These are phyloP conservation scores for Phytophthora pisi DNA, from an alignment of 352 stramenopile species.

Conservation along the genomic window DNA sequence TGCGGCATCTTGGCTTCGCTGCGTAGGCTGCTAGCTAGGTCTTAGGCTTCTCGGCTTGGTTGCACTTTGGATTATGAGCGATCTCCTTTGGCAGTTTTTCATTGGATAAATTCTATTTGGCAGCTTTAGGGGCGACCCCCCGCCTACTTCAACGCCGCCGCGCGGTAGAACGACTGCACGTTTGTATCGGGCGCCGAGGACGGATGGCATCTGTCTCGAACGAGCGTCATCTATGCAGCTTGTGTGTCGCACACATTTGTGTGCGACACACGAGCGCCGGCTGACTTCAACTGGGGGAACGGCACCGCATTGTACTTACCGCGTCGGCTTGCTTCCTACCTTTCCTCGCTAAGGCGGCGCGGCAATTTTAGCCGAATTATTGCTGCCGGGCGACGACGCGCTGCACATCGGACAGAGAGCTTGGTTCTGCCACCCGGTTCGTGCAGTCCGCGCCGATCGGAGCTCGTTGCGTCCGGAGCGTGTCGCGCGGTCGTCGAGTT, in stretches of 20 bases:
- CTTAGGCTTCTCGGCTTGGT: conserved; percentile 22
- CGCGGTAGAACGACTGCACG: neutral
- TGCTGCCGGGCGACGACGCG: no score
- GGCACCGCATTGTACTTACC: neutral
- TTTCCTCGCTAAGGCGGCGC: neutral
- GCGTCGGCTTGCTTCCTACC: no score
- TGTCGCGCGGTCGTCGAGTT: conserved; percentile 19
- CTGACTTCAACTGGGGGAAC: conserved; percentile 29
- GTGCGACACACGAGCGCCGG: conserved; percentile 2
- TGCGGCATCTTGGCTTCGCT: conserved; percentile 56
- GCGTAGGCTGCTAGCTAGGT: neutral
- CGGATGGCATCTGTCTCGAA: conserved; percentile 12
- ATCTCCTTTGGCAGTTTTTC: no score
- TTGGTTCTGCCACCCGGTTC: neutral
- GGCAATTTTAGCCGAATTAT: conserved; percentile 7
- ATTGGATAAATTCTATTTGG: neutral
- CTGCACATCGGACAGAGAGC: neutral
- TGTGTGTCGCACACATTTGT: conserved; percentile 15
- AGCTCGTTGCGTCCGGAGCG: conserved; percentile 13
- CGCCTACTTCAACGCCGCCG: conserved; percentile 12
- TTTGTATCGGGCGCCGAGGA: conserved; percentile 31
- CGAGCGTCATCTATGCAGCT: conserved; percentile 11
- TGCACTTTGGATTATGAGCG: conserved; percentile 31
- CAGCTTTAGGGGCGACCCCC: conserved; percentile 9
- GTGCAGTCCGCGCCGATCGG: neutral